Evolutionary conservation across 352 stramenopile genomes (phyloP).

Genomic region (Phytopythium helicoides): DNA sequence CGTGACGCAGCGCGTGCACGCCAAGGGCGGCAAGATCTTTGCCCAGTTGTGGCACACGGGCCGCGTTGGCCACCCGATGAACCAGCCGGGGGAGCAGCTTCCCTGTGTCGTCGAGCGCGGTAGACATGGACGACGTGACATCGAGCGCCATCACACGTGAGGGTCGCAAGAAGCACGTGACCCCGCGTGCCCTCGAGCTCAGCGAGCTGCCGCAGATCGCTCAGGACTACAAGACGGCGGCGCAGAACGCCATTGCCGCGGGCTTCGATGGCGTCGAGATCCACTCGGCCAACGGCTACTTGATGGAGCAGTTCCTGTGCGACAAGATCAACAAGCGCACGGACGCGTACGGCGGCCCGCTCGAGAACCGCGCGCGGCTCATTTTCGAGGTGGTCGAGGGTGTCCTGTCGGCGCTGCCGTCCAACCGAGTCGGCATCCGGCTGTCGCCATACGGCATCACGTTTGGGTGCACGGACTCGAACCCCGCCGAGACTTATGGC

Average conservation of each 20-base stretch:
- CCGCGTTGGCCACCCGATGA: conserved; percentile 47
- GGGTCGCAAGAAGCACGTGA: conserved; percentile 32
- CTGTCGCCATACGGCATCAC: conserved; percentile 29
- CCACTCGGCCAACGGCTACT: conserved; percentile 88
- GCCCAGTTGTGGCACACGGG: conserved; percentile 87
- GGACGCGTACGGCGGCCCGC: conserved; percentile 48
- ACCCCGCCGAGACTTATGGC: conserved; percentile 34
- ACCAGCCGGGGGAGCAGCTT: conserved; percentile 43
- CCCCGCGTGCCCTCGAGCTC: conserved; percentile 57
- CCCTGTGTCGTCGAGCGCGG: conserved; percentile 43
- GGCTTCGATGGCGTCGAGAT: conserved; percentile 91
- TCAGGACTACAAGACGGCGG: conserved; percentile 24
- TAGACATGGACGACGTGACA: conserved; percentile 25
- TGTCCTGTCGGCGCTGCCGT: conserved; percentile 26
- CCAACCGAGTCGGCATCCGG: conserved; percentile 31
- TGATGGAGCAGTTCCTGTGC: conserved; percentile 86
- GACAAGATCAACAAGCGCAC: conserved; percentile 23
- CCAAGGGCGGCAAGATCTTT: conserved; percentile 74
- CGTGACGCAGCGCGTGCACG: conserved; percentile 72
- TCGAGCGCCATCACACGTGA: conserved; percentile 26
- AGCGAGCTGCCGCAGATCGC: conserved; percentile 60
- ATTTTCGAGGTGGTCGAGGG: conserved; percentile 65
- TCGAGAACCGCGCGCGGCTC: conserved; percentile 76
- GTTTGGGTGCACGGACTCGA: conserved; percentile 39
- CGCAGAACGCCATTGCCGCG: conserved; percentile 12